Evolutionary conservation across 1,284 basidiomycete species (phyloP).

Genomic region (Dichomitus squalens): DNA sequence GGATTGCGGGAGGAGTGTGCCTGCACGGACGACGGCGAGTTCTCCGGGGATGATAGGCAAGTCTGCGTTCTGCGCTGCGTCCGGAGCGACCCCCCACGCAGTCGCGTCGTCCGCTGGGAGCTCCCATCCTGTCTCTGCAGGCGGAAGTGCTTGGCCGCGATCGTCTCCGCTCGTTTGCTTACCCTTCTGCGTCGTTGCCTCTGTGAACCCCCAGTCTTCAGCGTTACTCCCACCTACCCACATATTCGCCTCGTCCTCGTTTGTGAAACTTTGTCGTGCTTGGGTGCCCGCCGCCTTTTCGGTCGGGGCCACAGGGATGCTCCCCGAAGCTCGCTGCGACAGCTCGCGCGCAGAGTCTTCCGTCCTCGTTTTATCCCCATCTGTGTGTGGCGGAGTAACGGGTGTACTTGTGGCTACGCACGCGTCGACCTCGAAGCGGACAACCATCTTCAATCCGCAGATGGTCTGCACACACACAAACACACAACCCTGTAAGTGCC

Average conservation of each 20-base stretch:
- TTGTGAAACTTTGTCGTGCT: conserved; percentile 2
- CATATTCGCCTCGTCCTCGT: background rate
- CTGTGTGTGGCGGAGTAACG: background rate
- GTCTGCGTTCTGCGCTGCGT: conserved; percentile 28
- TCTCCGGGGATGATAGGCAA: conserved; percentile 24
- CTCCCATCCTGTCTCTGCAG: conserved; percentile 1
- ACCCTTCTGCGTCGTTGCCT: background rate
- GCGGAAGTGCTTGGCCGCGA: background rate
- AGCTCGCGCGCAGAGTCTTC: background rate
- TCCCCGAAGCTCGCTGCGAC: background rate
- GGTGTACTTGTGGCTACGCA: conserved; percentile 14
- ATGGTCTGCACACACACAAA: conserved; percentile 23
- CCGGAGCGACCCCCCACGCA: conserved; percentile 39
- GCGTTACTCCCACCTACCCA: background rate
- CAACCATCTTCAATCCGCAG: conserved; percentile 34
- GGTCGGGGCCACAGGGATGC: background rate
- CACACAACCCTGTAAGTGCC: no score
- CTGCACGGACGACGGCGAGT: conserved; percentile 42
- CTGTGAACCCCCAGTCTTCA: background rate
- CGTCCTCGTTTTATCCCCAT: background rate
- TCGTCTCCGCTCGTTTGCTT: background rate
- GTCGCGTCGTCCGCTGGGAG: conserved; percentile 33
- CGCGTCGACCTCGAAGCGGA: conserved; percentile 37
- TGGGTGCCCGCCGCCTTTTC: background rate
- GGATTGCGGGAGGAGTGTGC: conserved; percentile 44